Percentiles rank a stretch among this genome's conserved stretches.
Evolutionary conservation across 2,329 filamentous ascomycete genomes (phyloP).

Genomic region (Xylaria sp.): DNA sequence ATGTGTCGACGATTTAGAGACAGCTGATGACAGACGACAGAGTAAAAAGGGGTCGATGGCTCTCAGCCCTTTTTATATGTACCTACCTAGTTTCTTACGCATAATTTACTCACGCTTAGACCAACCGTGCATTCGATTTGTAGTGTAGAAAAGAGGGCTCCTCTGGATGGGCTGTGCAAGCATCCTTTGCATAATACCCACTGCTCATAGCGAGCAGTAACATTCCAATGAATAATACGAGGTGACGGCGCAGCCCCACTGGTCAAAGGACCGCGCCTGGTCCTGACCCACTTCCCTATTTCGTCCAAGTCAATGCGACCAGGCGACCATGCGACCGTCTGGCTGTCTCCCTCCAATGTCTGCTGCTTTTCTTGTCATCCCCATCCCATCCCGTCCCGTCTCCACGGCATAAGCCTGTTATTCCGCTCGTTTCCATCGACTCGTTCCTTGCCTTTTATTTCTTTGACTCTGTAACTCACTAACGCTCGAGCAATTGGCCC

Average conservation of each 20-base stretch:
- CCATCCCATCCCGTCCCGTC: slow-evolving; percentile 31
- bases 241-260: slow-evolving; percentile 28
- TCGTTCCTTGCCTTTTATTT: slow-evolving; percentile 28
- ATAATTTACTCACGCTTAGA: background rate
- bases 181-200: background rate
- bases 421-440: slow-evolving; percentile 37
- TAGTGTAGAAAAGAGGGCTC: background rate
- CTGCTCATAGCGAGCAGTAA: background rate
- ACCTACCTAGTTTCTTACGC: no score
- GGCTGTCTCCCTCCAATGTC: slow-evolving; percentile 19
- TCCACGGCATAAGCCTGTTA: slow-evolving; percentile 35
- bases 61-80: no score
- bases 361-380: slow-evolving; percentile 28
- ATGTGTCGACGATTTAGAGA: background rate
- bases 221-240: slow-evolving; percentile 27
- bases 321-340: slow-evolving; percentile 15
- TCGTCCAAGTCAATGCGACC: slow-evolving; percentile 33
- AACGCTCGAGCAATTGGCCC: slow-evolving; percentile 3
- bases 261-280: slow-evolving; percentile 32
- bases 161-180: slow-evolving; percentile 17
- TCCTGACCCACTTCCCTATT: slow-evolving; percentile 35
- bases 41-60: background rate
- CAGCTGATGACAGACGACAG: background rate
- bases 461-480: background rate
- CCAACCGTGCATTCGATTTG: background rate